Base-by-base conservation (phyloP, 768 basidiomycete genomes). In the Hypholoma sublateritium region DNA sequence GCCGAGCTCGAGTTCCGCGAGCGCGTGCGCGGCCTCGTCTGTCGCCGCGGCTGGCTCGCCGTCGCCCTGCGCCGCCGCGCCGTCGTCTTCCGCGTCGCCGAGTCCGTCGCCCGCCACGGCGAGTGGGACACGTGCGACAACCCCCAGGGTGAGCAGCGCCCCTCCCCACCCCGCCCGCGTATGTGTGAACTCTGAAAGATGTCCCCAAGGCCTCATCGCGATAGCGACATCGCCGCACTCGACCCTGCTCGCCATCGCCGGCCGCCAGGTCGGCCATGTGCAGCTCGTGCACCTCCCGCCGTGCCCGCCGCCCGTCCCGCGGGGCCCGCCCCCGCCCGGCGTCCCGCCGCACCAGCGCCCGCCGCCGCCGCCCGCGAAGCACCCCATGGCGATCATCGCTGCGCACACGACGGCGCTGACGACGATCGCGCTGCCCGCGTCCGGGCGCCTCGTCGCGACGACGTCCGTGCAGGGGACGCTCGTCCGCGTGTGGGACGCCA, bases 91-190 rank as follows among this genome's bases (percentile, higher is more conserved):
- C 78, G 88, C 69, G 71, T 95, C 36, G 84, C 81, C 24, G 78
- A 83, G 48, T 59, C 68, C 1, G 76, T 92, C 21, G 75, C 77
- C 58, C 77, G 91, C 68, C 81, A 84, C 61, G 83, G 76, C 13
- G 89, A 91, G 71, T 95, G 87, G 81, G 92, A 95, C 56, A 96
- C 93, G 3, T 87, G 85, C 67, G 91, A 93, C 73, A 96, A 96
- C 70, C 82, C 85, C 46, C 78, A 82, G 79, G 93, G 93, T 89
- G 62, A 67, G 81, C 51, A 55, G 52, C 49, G 32, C 51, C 45
- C 55, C 32, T 32, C 19, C 35, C 49, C 19, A 28, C 37, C 16
- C 12, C 44, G 28, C 42, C 44, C 46, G 50, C 50, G 67, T 42
- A 34, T 55, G 52, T 39, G 50, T 48, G 58, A 54, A 36, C 60